A percentile compares a stretch with the other conserved stretches of the same genome.
Evolutionary conservation across 2,329 filamentous ascomycete genomes (phyloP).

Genomic region (Aspergillus transmontanensis): DNA sequence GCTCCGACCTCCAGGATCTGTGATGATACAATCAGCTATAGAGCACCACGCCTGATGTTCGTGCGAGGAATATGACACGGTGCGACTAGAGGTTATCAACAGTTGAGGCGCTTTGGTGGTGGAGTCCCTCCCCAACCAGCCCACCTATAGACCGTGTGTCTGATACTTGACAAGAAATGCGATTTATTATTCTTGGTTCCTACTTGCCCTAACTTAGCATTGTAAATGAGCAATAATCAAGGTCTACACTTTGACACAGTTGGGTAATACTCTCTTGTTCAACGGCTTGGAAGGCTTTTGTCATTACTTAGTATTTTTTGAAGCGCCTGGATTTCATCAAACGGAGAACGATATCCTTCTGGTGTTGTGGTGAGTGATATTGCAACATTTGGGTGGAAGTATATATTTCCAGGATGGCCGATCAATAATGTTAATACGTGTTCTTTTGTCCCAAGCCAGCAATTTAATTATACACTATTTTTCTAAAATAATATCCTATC

Average conservation of each 20-base stretch:
- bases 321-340: too few species aligned
- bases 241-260: background rate
- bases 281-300: fast-evolving
- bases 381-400: too few species aligned
- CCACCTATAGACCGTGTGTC: background rate
- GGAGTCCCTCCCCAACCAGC: background rate
- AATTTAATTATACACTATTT: too few species aligned
- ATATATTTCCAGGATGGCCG: too few species aligned
- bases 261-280: fast-evolving
- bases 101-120: background rate
- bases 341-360: too few species aligned
- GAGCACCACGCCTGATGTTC: background rate
- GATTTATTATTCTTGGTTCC: background rate
- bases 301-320: too few species aligned
- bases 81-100: background rate
- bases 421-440: too few species aligned
- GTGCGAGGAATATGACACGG: background rate
- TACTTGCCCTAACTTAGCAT: background rate
- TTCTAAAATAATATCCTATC: too few species aligned
- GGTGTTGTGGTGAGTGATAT: too few species aligned
- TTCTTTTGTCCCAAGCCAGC: too few species aligned
- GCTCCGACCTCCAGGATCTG: background rate
- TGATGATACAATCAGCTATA: background rate
- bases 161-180: background rate
- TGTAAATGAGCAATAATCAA: background rate